A percentile compares a stretch with the other conserved stretches of the same genome.
These are phyloP conservation scores for Penicillium soppii DNA, from an alignment of 495 filamentous ascomycete species.

Conservation along the genomic window DNA sequence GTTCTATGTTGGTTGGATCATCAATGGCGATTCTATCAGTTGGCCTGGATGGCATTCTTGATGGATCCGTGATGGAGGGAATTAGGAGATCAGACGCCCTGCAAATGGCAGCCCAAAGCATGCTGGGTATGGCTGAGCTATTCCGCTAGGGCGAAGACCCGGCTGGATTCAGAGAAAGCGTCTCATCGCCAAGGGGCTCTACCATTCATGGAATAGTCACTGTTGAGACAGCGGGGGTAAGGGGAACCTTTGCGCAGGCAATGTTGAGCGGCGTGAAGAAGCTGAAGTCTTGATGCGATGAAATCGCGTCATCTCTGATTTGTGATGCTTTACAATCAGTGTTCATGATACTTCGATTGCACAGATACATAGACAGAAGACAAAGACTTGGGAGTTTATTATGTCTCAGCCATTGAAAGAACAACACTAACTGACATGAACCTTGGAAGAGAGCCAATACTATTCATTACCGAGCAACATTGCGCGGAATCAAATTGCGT, in stretches of 20 bases:
- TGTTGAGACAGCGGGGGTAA: conserved; percentile 18
- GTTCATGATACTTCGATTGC: too few species aligned
- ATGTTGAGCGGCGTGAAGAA: background rate
- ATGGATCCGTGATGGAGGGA: conserved; percentile 27
- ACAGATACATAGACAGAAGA: too few species aligned
- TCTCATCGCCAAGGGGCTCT: conserved; percentile 22
- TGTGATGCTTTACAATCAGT: too few species aligned
- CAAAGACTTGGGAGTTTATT: too few species aligned
- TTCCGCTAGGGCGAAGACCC: conserved; percentile 19
- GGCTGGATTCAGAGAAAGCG: conserved; percentile 19
- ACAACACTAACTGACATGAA: too few species aligned
- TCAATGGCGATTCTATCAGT: conserved; percentile 21
- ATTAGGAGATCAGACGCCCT: conserved; percentile 21
- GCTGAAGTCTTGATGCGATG: background rate
- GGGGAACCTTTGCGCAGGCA: background rate
- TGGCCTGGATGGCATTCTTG: conserved; percentile 25
- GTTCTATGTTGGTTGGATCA: conserved; percentile 22
- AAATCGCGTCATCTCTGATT: too few species aligned
- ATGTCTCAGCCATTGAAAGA: too few species aligned
- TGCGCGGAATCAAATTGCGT: too few species aligned
- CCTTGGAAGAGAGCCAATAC: too few species aligned
- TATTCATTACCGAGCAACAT: too few species aligned
- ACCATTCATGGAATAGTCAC: conserved; percentile 20
- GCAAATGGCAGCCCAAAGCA: conserved; percentile 21
- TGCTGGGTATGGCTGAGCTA: conserved; percentile 24